These are phyloP conservation scores for Phytopythium oedochilum DNA, from an alignment of 352 stramenopile genomes.

Conservation along the genomic window DNA sequence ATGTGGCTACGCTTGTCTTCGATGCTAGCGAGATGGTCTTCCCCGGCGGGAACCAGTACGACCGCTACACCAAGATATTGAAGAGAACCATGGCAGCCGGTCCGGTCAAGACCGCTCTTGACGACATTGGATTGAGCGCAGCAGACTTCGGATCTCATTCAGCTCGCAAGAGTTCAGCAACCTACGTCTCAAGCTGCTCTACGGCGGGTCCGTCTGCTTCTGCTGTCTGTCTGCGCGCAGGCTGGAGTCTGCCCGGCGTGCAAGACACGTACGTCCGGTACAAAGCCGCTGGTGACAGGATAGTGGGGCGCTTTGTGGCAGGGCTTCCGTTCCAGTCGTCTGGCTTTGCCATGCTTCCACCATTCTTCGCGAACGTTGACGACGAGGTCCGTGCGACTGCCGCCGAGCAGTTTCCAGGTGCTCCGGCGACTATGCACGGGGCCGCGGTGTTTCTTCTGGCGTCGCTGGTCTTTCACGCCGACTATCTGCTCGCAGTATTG, in stretches of 20 bases:
- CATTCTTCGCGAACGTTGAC: constrained; percentile 8
- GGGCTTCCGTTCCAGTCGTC: constrained; percentile 11
- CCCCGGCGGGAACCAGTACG: constrained; percentile 16
- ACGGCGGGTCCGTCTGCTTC: constrained; percentile 15
- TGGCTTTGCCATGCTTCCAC: constrained; percentile 13
- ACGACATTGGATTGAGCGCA: background rate
- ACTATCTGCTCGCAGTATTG: too few relatives aligned
- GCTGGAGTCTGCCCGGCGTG: constrained; percentile 15
- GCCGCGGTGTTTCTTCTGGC: background rate
- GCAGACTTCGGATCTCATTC: constrained; percentile 18
- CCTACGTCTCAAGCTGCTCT: constrained; percentile 12
- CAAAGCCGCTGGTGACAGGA: constrained; percentile 14
- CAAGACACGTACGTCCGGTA: constrained; percentile 20
- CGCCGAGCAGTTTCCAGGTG: background rate
- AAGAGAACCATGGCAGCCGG: constrained; percentile 1
- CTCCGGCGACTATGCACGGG: background rate
- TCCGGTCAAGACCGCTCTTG: background rate
- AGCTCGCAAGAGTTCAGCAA: constrained; percentile 14
- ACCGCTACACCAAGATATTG: constrained; percentile 16
- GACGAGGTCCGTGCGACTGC: background rate
- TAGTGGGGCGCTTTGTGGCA: constrained; percentile 14
- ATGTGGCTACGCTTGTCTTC: constrained; percentile 6
- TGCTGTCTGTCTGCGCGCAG: constrained; percentile 15
- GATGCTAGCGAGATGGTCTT: constrained; percentile 10
- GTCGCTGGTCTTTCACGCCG: background rate